These are phyloP conservation scores for Boletales sp. DNA, from an alignment of 768 basidiomycete genomes.

Conservation along the genomic window DNA sequence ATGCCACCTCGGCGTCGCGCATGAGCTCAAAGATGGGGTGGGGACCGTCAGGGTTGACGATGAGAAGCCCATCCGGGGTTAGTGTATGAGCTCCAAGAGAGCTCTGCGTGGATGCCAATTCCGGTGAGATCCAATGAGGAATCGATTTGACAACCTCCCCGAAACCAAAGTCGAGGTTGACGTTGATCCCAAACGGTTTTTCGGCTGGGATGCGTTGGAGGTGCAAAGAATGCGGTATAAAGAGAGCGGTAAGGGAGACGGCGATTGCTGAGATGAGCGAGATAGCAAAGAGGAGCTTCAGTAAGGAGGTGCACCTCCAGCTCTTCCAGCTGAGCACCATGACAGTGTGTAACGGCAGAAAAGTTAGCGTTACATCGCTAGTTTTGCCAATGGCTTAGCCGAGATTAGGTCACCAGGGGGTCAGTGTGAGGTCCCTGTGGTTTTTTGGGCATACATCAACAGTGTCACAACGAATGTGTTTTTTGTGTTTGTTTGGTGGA, in stretches of 20 bases:
- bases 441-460: too few species aligned
- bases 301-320: not conserved
- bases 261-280: not conserved
- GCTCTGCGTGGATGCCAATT: not conserved
- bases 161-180: not conserved
- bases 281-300: not conserved
- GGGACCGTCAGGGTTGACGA: constrained; percentile 32
- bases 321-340: not conserved
- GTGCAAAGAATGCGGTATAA: not conserved
- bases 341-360: too few species aligned
- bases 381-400: too few species aligned
- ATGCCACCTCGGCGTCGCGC: constrained; percentile 31
- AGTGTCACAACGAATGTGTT: too few species aligned
- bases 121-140: too few species aligned
- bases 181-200: not conserved
- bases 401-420: too few species aligned
- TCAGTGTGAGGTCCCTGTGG: too few species aligned
- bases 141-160: too few species aligned
- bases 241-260: not conserved
- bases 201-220: too few species aligned
- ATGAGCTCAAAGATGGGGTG: constrained; percentile 46
- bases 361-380: too few species aligned
- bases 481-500: too few species aligned
- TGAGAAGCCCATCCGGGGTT: constrained; percentile 28
- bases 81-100: constrained; percentile 18